Base-by-base conservation (phyloP, 148 eudicot species). In the Rhododendron ovatum region DNA sequence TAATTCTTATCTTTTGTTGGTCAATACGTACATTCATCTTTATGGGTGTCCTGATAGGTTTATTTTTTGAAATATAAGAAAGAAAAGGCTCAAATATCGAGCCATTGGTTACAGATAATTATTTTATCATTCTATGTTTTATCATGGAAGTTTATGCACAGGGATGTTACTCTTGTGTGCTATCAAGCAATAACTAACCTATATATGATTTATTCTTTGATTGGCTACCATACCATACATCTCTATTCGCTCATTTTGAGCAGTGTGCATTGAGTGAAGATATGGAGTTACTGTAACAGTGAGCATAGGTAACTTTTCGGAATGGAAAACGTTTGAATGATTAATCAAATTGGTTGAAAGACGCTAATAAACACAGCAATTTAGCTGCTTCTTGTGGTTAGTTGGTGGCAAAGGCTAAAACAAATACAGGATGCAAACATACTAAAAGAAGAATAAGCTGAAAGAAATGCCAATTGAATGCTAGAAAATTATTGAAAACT, bases 71-170 rank as follows among this genome's bases (percentile, higher is more conserved):
- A 86, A 79, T 77, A 41, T 78, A 35, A 78, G 61, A 53, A 39
- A 82, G 14, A 30, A 22, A 82, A 12, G 22, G 47, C 26, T 41
- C 76, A 65, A 41, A 35, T 43, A 61, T 17, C 7, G 55, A 63
- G 84, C 6, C 26, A 45, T 85, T 47, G 63, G 47, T 45, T 22
- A 12, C 45, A 63, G 77, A 79, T 20, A 37, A 59, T 43, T 61
- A 78, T 45, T 24, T 85, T 85, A 4, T 57, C 28, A 61, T 43
- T 37, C 67, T 24, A 84, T 74, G 71, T 50, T 84, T n/a, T 50
- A 51, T 65, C 53, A 83, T 61, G 59, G 73, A 30, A 13, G 18
- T 82, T 12, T 18, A 78, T 37, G 53, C 50, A 8, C 26, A 4
- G 43, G 53, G 43, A 24, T 45, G 30, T n/a, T 82, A 33, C 51